phyloP scores from a whole-genome alignment of 192 early-diverging fungal species.

The Funneliformis mosseae region DNA sequence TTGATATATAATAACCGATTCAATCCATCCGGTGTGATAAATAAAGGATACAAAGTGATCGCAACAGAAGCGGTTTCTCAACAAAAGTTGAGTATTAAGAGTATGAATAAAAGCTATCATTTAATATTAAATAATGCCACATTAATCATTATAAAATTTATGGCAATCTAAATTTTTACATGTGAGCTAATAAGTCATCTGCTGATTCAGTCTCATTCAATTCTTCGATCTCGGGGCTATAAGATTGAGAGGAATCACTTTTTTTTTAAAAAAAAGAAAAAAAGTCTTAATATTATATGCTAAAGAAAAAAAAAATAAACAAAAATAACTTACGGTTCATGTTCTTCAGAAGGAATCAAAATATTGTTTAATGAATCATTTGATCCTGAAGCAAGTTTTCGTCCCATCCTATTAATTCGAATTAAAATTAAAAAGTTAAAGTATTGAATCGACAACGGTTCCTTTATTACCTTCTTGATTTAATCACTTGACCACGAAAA shows the following conservation, averaged over 20 bases:
- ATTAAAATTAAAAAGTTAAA: background rate
- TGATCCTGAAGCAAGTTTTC: background rate
- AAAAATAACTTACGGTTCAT: background rate
- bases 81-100: too few relatives aligned
- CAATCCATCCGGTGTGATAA: too few relatives aligned
- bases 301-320: background rate
- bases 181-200: background rate
- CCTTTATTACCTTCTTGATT: constrained; percentile 11
- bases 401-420: background rate
- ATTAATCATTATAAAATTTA: too few relatives aligned
- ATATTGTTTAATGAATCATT: background rate
- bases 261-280: background rate
- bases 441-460: background rate
- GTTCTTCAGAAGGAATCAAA: background rate
- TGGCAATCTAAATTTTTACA: background rate
- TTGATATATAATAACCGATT: too few relatives aligned
- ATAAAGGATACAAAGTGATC: too few relatives aligned
- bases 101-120: too few relatives aligned
- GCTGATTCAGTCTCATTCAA: background rate
- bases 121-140: too few relatives aligned
- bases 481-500: constrained; percentile 11
- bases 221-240: background rate
- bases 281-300: background rate
- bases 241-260: background rate
- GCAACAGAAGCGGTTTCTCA: too few relatives aligned